Base-by-base conservation (phyloP, 352 stramenopile genomes). In the Phytophthora uliginosa region DNA sequence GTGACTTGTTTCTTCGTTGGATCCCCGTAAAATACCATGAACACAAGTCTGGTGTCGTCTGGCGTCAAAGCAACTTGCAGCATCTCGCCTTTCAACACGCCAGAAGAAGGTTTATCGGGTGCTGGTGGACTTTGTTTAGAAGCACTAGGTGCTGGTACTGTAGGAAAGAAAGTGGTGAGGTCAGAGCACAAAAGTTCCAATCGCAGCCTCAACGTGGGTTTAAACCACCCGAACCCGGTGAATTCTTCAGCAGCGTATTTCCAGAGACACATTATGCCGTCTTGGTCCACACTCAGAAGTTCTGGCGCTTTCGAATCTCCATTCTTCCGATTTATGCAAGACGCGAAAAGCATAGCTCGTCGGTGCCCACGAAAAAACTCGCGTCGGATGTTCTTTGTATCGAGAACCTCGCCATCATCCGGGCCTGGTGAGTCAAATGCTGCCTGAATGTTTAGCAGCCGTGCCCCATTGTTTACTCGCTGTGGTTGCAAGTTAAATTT, bases 171-270 rank as follows among this genome's bases (percentile, higher is more conserved):
- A 20, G 17, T 58, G 13, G 33, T 68, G 48, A n/a, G 45, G 55
- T 22, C 17, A 10, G 26, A 34, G n/a, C 26, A 64, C 18, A n/a
- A 6, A 4, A 89, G 66, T 36, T 88, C 69, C 7, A 89, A 42
- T 18, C 61, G 74, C 28, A 77, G 57, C 10, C 18, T 69, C 20
- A 57, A 50, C 18, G 38, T 56, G 13, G 81, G 81, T 2, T 67
- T 62, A 54, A 88, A 89, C 81, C 79, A 88, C 0, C 83, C 81
- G 47, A 81, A 85, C 0, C 81, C 81, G 6, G 74, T 71, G 40
- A 88, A 88, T 15, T 69, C 68, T 26, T 57, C n/a, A 7, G 57
- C 8, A 13, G 50, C 59, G 59, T 89, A 90, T n/a, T 71, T 66
- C 83, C 83, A 90, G 9, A 86, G 13, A 20, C 73, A 73, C 10